phyloP scores from a whole-genome alignment of 306 rosid species.

The Lathyrus sativus region DNA sequence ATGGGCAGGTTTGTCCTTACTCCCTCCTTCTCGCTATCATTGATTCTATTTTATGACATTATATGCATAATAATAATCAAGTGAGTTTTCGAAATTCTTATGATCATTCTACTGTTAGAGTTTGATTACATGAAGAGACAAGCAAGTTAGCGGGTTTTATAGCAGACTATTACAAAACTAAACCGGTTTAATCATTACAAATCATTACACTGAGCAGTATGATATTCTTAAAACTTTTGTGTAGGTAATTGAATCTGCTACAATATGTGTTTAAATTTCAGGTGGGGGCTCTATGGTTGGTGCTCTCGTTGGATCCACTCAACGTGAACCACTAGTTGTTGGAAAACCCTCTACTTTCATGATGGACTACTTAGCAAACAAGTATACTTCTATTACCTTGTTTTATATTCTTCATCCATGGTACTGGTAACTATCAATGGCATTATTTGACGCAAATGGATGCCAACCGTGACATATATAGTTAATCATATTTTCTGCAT shows the following conservation, averaged over 20 bases:
- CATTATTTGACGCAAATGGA: slow-evolving; percentile 1
- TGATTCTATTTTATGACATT: slow-evolving; percentile 22
- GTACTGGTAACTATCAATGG: not conserved
- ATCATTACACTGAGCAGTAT: not conserved
- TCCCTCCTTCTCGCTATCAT: slow-evolving; percentile 12
- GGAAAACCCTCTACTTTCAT: slow-evolving; percentile 98
- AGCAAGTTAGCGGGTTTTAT: slow-evolving; percentile 1
- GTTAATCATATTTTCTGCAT: not conserved
- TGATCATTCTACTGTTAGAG: not conserved
- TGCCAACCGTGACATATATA: not conserved
- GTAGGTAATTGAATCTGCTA: not conserved
- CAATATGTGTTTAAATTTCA: slow-evolving; percentile 45
- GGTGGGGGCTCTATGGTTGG: slow-evolving; percentile 99
- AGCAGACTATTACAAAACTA: slow-evolving; percentile 11
- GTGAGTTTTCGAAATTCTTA: not conserved
- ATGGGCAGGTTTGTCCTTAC: slow-evolving; percentile 86
- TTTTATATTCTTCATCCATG: slow-evolving; percentile 25
- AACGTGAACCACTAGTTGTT: slow-evolving; percentile 91
- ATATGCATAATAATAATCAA: slow-evolving; percentile 31
- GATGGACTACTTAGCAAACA: slow-evolving; percentile 90
- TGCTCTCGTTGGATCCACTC: slow-evolving; percentile 84
- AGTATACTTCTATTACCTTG: slow-evolving; percentile 49
- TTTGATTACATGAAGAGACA: slow-evolving; percentile 1
- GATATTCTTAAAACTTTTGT: not conserved
- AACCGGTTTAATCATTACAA: slow-evolving; percentile 13